Conservation (phyloP, 164 flowering plant species). For the Dillenia turbinata region DNA sequence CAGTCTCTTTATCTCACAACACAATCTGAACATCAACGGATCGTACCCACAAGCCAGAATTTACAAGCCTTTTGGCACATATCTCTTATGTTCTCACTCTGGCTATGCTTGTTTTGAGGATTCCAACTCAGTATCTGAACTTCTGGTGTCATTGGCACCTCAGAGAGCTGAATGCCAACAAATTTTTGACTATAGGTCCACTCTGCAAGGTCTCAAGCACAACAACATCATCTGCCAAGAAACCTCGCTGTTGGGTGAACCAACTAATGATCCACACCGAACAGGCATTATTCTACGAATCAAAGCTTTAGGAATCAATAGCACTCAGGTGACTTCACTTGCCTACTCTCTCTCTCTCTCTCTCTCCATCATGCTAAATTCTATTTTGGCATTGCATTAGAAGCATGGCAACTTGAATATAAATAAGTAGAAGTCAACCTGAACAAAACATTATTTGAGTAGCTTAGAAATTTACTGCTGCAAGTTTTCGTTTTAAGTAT, state of each 20-base stretch:
- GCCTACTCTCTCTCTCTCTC: neutral
- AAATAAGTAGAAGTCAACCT: too few relatives aligned
- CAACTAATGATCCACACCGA: conserved; percentile 1
- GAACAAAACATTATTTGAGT: neutral
- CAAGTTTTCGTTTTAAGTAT: neutral
- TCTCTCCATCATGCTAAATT: neutral
- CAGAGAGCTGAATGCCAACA: conserved; percentile 1
- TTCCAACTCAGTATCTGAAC: conserved; percentile 20
- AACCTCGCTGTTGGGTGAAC: neutral
- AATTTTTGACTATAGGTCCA: conserved; percentile 12
- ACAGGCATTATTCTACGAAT: conserved; percentile 25
- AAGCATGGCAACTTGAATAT: too few relatives aligned
- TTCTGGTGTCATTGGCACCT: conserved; percentile 13
- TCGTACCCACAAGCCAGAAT: conserved; percentile 11
- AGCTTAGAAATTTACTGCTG: neutral
- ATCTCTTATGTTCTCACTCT: conserved; percentile 27
- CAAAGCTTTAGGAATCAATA: conserved; percentile 18
- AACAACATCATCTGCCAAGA: conserved; percentile 5
- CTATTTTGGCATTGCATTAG: too few relatives aligned
- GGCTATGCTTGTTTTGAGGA: conserved; percentile 34
- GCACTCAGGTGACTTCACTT: conserved; percentile 12
- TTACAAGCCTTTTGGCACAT: conserved; percentile 48
- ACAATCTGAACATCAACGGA: neutral
- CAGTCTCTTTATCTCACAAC: conserved; percentile 8
- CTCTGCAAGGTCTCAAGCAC: conserved; percentile 12